Evolutionary conservation across 352 stramenopile genomes (phyloP), one percentile per base, ranked within the genome.

Genomic region (Globisporangium polare): DNA sequence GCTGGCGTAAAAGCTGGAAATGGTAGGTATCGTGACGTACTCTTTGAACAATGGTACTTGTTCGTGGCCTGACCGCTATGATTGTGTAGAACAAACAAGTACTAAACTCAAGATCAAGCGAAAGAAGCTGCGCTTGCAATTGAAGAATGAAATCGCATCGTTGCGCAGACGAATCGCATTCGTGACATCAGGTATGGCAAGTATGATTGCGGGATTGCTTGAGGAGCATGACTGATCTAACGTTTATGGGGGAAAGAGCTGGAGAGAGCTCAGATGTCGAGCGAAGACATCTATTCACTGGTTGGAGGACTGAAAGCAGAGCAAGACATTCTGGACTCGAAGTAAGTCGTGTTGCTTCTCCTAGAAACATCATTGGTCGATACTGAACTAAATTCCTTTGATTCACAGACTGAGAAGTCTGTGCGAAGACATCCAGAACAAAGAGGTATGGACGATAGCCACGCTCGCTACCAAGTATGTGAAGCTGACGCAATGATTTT

Each of bases 231-330:
- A 39, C 9, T 39, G 33, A 46, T 61, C 33, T 62, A 20, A 65
- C n/a, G 2, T 55, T 51, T 9, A 13, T 26, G 29, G 3, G n/a
- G 4, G 57, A 58, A 37, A 83, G 75, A 83, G 56, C 60, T 83
- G 9, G 75, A 83, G 62, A 68, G 63, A 56, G 53, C 55, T 49
- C 75, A 80, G 29, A 83, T 83, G 75, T 60, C 63, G n/a, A 83
- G 79, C 45, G 75, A 83, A 54, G 75, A 83, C 24, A 52, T 58
- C 1, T 58, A 77, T 27, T 83, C 75, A 27, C 55, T 51, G n/a
- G 68, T 79, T 6, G 63, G 66, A 26, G 62, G 43, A 24, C 59
- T 77, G 18, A 60, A 53, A n/a, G 22, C 26, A 3, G 67, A 73
- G 46, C 72, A 74, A 33, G 61, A 73, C 47, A 49, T 57, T 15